phyloP scores from a whole-genome alignment of 2,329 filamentous ascomycete genomes.

The Paraphaeosphaeria sporulosa region DNA sequence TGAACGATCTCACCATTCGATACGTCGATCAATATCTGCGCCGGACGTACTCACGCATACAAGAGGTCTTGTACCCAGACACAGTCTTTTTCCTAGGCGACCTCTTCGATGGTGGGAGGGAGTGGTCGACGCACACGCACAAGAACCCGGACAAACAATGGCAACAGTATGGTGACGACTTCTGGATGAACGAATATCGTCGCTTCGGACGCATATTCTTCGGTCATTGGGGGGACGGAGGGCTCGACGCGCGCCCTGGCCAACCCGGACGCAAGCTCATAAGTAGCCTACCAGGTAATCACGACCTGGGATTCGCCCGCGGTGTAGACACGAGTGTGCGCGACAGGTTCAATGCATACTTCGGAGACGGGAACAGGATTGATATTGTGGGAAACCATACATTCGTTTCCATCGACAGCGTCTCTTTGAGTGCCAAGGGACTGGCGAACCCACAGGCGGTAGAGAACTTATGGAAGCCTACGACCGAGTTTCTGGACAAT shows the following conservation, averaged over 20 bases:
- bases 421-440: constrained; percentile 81
- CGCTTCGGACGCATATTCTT: constrained; percentile 90
- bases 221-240: constrained; percentile 68
- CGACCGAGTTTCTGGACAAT: constrained; percentile 75
- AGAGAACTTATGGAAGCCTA: constrained; percentile 74
- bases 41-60: constrained; percentile 80
- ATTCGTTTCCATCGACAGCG: constrained; percentile 87
- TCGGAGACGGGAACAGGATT: constrained; percentile 89
- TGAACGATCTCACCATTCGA: constrained; percentile 70
- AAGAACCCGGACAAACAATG: constrained; percentile 71
- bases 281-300: constrained; percentile 88
- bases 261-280: constrained; percentile 79
- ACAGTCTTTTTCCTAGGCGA: constrained; percentile 92
- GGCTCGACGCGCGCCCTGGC: constrained; percentile 62
- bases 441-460: constrained; percentile 60
- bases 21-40: constrained; percentile 92
- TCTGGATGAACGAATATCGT: constrained; percentile 86
- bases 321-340: constrained; percentile 83
- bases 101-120: constrained; percentile 91
- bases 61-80: constrained; percentile 79
- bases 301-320: constrained; percentile 89
- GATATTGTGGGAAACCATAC: constrained; percentile 95
- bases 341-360: constrained; percentile 84
- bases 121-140: constrained; percentile 77
- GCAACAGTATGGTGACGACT: constrained; percentile 78